phyloP scores from a whole-genome alignment of 129 eudicot species.

The Flaveria bidentis region DNA sequence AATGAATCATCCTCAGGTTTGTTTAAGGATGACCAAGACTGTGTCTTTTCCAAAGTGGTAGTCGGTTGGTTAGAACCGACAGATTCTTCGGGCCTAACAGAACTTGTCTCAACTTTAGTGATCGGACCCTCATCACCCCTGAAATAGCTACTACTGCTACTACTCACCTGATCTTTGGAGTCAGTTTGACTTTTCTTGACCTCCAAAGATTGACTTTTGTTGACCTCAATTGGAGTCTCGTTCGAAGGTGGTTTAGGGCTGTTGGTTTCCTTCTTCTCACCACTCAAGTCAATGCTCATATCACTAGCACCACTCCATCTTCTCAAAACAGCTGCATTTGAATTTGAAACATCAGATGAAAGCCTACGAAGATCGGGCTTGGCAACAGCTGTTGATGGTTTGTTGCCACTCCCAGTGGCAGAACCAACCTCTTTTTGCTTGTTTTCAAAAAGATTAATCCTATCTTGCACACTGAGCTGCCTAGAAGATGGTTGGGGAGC shows the following conservation, averaged over 20 bases:
- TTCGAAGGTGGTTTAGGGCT: constrained; percentile 48
- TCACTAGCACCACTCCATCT: constrained; percentile 99
- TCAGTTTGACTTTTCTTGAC: constrained; percentile 27
- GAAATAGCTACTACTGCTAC: neutral
- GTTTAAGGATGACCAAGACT: constrained; percentile 45
- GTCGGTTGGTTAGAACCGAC: constrained; percentile 42
- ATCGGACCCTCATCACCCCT: constrained; percentile 19
- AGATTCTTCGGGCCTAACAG: constrained; percentile 38
- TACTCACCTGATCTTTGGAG: constrained; percentile 20
- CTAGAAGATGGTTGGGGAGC: constrained; percentile 55
- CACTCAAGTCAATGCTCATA: constrained; percentile 86
- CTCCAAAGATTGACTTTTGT: constrained; percentile 26
- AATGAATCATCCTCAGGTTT: constrained; percentile 39
- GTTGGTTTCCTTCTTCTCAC: constrained; percentile 73
- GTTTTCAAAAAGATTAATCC: constrained; percentile 86
- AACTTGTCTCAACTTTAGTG: constrained; percentile 28
- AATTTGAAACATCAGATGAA: constrained; percentile 68
- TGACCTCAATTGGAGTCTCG: constrained; percentile 27
- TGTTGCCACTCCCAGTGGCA: constrained; percentile 56
- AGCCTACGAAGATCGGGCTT: constrained; percentile 79
- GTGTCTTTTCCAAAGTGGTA: constrained; percentile 41
- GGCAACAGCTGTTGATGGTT: constrained; percentile 51
- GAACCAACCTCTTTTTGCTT: constrained; percentile 82
- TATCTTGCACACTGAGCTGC: constrained; percentile 94
- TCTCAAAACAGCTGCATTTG: constrained; percentile 59